phyloP scores from a whole-genome alignment of 2,329 filamentous ascomycete genomes.

The Periconia macrospinosa region DNA sequence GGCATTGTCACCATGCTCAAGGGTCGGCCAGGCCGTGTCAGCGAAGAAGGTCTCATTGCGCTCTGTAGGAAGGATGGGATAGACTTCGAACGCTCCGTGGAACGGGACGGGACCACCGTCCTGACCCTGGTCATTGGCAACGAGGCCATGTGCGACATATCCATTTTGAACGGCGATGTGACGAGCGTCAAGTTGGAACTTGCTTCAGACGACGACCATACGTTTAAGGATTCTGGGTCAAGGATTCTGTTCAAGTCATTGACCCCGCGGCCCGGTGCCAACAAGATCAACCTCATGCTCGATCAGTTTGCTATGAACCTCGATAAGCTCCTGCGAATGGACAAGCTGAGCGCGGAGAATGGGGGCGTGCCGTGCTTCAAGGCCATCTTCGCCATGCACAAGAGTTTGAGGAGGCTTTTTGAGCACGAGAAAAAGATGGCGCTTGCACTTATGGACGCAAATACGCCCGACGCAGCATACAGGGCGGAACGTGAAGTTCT shows the following conservation, averaged over 20 bases:
- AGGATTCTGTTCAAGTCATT: conserved; percentile 69
- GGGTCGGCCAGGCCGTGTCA: conserved; percentile 69
- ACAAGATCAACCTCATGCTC: conserved; percentile 69
- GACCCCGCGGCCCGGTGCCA: conserved; percentile 60
- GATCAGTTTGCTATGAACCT: conserved; percentile 73
- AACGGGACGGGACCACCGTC: conserved; percentile 28
- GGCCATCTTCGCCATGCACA: conserved; percentile 73
- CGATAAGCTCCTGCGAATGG: conserved; percentile 67
- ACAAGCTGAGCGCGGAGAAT: conserved; percentile 68
- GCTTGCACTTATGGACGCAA: conserved; percentile 28
- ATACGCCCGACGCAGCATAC: conserved; percentile 48
- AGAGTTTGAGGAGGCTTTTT: conserved; percentile 69
- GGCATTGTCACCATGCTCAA: conserved; percentile 68
- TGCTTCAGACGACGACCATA: conserved; percentile 61
- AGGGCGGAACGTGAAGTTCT: conserved; percentile 61
- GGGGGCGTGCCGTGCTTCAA: conserved; percentile 71
- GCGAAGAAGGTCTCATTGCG: conserved; percentile 73
- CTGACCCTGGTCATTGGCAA: conserved; percentile 41
- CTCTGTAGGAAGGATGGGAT: conserved; percentile 67
- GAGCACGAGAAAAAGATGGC: conserved; percentile 65
- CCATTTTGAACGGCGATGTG: conserved; percentile 41
- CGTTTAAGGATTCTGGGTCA: conserved; percentile 46
- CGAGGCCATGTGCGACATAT: conserved; percentile 35
- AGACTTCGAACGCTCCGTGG: conserved; percentile 47
- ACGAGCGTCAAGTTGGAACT: conserved; percentile 66